Evolutionary conservation across 1,284 basidiomycete genomes (phyloP), one percentile per base, ranked within the genome.

Genomic region (Cerrena zonata): DNA sequence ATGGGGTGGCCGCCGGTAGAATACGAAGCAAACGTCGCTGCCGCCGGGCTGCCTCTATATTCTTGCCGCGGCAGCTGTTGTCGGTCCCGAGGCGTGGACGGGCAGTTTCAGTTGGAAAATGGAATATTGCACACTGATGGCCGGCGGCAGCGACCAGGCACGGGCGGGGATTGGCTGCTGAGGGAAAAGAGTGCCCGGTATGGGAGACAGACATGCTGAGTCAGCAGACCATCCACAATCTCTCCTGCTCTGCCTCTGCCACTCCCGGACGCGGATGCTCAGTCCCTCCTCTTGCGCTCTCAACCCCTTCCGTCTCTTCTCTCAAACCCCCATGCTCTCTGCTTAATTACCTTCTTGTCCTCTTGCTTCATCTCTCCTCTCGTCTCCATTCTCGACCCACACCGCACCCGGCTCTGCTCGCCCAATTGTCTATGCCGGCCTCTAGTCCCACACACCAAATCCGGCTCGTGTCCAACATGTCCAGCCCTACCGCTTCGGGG

Each of bases 401-500:
- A 7, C 30, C 7, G 7, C 30, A 7, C 30, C 30, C 7, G 15
- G 30, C 7, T 15, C 30, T 34, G 7, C 30, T 34, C 7, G 7
- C 15, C 7, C 7, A 7, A 7, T 7, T 34, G 7, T 7, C 30
- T 34, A 50, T 50, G 49, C 27, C 49, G 22, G 36, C 42, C 4
- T 30, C 34, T 10, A 38, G 18, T 24, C 22, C 19, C 24, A 44
- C 42, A 10, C 42, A 45, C 30, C 36, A 48, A 13, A 39, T 48
- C 41, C 47, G 47, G 13, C 3, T 40, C 18, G 38, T 48, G 12
- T 41, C 47, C 10, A 25, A 22, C 21, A 25, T 15, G 11, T 40
- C 47, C 18, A 15, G 36, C 22, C 13, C 51, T 5, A 25, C 50
- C 10, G 36, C 40, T 15, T 5, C 42, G 19, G 52, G 47, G 21